Base-by-base conservation (phyloP, 1,139 yeast genomes). In the Wickerhamomyces sp. region DNA sequence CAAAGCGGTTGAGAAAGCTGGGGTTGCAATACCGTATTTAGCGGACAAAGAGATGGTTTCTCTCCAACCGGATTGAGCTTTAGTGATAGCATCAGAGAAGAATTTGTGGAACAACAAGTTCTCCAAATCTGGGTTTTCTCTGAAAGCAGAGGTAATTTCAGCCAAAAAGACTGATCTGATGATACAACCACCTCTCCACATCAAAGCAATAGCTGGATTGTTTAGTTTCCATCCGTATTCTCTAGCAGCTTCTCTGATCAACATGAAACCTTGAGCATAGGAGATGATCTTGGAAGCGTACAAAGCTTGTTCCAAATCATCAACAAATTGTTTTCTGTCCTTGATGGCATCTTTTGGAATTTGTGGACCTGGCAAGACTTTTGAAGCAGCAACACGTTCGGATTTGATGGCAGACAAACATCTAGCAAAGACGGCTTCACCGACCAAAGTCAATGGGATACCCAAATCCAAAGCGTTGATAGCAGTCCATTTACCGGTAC, bases 161-260 rank as follows among this genome's bases (percentile, higher is more conserved):
- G 80, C 96, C 61, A 91, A 76, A 84, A 91, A 91, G 51, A 89
- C 96, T 39, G 98, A 91, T 76, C 97, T 86, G 70, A 91, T 91
- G 67, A 91, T 91, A 78, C 98, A 91, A 54, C 98, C 98, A 73
- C 98, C 98, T 78, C 98, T 84, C 98, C 98, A 91, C 98, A 91
- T 91, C 61, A 91, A 78, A 53, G 97, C 98, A 58, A 91, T 91
- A 46, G 95, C 91, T 52, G 97, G 96, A 78, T 86, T 85, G 84
- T 91, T 91, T 66, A 91, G 76, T 66, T 86, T 80, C 98, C 98
- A 91, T 59, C 81, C 81, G 76, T 87, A 91, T 66, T 87, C 95
- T 70, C 76, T 83, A 53, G 96, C 97, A 54, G 98, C 98, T 68
- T 91, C 96, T 66, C 93, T 86, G 70, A 91, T 88, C 65, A 91